phyloP scores from a whole-genome alignment of 371 early-diverging fungal species.

The Mortierella sp. region DNA sequence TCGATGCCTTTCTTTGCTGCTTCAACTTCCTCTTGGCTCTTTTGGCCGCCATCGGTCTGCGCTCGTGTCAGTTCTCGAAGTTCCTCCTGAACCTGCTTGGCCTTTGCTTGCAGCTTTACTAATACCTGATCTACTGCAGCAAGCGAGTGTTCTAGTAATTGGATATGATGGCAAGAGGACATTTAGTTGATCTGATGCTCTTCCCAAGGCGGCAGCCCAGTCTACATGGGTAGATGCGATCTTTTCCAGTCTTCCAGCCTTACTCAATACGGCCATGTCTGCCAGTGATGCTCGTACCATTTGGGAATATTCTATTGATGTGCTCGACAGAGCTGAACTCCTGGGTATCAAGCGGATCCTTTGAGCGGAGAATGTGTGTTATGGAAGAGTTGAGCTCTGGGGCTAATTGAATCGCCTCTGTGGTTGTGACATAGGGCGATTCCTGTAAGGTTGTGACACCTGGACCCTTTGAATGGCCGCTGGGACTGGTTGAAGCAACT shows the following conservation, averaged over 20 bases:
- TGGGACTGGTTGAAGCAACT: not conserved
- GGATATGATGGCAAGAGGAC: not conserved
- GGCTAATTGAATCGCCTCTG: conserved; percentile 58
- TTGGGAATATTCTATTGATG: conserved; percentile 86
- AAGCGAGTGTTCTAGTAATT: conserved; percentile 73
- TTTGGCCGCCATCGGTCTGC: conserved; percentile 69
- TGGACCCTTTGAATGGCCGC: conserved; percentile 5
- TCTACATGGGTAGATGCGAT: no score
- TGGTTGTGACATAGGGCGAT: conserved; percentile 34
- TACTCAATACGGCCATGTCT: not conserved
- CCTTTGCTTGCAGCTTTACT: conserved; percentile 67
- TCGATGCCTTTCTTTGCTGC: conserved; percentile 77
- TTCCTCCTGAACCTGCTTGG: conserved; percentile 67
- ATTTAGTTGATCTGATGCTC: not conserved
- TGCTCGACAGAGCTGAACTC: conserved; percentile 80
- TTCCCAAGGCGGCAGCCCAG: not conserved
- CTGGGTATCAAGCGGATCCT: conserved; percentile 75
- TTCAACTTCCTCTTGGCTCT: conserved; percentile 71
- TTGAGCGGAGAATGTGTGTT: conserved; percentile 59
- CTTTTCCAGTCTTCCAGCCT: not conserved
- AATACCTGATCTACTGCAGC: conserved; percentile 74
- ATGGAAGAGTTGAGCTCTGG: conserved; percentile 63
- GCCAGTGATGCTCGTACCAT: conserved; percentile 56
- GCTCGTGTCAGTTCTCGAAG: conserved; percentile 76
- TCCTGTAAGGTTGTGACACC: conserved; percentile 1